Base-by-base conservation (phyloP, 768 basidiomycete species). In the Tylopilus intermedius region DNA sequence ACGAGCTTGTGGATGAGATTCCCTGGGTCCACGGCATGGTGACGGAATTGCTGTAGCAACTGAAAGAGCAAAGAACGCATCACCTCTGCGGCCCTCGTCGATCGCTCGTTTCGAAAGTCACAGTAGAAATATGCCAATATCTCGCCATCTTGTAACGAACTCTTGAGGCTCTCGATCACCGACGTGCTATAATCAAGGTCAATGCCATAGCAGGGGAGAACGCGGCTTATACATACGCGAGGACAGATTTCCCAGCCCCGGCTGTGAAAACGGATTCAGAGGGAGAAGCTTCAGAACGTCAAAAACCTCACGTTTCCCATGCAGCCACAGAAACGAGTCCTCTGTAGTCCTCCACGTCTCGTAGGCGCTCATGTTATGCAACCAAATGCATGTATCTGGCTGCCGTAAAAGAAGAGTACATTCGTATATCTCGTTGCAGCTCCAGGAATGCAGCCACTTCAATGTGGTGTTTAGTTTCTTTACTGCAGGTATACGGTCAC, bases 1-100 rank as follows among this genome's bases (percentile, higher is more conserved):
- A 37, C n/a, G 1, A 61, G 47, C 3, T 49, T 41, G 15, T 48
- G 37, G 1, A 58, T 38, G 4, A 55, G 2, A 6, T 39, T 27
- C 33, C 27, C 42, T 4, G 26, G 47, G 11, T 48, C 14, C 5
- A 21, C 3, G 0, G 8, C 2, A 2, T 30, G 10, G 2, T 2
- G 18, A 30, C 2, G 6, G 1, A 48, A 33, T 21, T 49, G 35
- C 8, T 40, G 52, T 3, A 66, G 21, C 1, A 60, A 15, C 30
- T 64, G 63, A 5, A 45, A 53, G n/a, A 60, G 46, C 0, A 65
- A 9, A 7, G 64, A 60, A 1, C 55, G 58, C 45, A 64, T 45
- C 15, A 60, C 45, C 30, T 59, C 54, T 8, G 39, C 14, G 2
- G 50, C 39, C 21, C 33, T 33, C 13, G 33, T 33, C 33, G 33